A percentile compares a stretch with the other conserved stretches of the same genome.
Conservation (phyloP, 2,329 filamentous ascomycete species). For the Colletotrichum orbiculare region DNA sequence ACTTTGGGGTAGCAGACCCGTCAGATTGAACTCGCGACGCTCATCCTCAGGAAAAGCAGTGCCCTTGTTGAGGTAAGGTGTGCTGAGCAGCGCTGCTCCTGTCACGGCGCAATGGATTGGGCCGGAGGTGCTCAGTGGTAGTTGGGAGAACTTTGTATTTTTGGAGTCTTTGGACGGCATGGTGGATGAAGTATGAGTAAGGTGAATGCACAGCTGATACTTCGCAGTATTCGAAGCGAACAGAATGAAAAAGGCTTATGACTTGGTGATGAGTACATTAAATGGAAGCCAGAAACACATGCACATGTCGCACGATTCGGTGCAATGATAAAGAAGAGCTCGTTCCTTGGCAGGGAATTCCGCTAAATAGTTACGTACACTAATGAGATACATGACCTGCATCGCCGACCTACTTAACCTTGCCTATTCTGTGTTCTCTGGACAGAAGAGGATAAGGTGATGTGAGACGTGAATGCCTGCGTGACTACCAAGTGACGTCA, state of each 20-base stretch:
- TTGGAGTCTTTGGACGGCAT: slow-evolving; percentile 1
- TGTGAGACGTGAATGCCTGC: neutral
- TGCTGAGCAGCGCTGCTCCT: slow-evolving; percentile 49
- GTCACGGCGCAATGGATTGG: slow-evolving; percentile 51
- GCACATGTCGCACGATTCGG: slow-evolving; percentile 1
- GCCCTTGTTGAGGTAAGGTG: slow-evolving; percentile 77
- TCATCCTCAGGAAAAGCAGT: slow-evolving; percentile 80
- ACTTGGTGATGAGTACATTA: neutral
- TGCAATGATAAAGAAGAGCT: neutral
- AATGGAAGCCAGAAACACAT: neutral
- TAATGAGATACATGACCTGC: neutral
- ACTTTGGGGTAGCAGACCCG: slow-evolving; percentile 77
- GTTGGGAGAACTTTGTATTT: slow-evolving; percentile 43
- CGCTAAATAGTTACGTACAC: slow-evolving; percentile 5
- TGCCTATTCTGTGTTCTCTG: neutral
- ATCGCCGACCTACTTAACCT: neutral
- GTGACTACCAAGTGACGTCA: slow-evolving; percentile 33
- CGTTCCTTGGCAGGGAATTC: slow-evolving; percentile 16
- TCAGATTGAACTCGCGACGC: slow-evolving; percentile 74
- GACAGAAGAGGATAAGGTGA: slow-evolving; percentile 1
- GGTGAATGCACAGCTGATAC: neutral
- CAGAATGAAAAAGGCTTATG: neutral
- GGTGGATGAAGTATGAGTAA: neutral
- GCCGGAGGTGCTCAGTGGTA: slow-evolving; percentile 49
- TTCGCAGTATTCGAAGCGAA: too few relatives aligned